These are phyloP conservation scores for Quercus tomentella DNA, from an alignment of 331 rosid genomes.

Conservation along the genomic window DNA sequence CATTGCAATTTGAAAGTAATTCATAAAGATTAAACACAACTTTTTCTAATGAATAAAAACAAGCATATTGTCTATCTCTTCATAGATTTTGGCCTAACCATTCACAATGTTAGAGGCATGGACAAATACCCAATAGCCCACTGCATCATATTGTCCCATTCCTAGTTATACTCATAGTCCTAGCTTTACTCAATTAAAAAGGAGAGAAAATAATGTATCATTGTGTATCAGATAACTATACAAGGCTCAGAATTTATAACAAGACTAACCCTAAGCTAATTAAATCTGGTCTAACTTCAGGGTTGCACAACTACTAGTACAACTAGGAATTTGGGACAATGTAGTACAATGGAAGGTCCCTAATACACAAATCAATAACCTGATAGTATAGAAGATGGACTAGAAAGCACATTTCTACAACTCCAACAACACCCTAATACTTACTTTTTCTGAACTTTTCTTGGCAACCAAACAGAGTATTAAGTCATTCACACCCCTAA, in stretches of 20 bases:
- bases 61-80: background rate
- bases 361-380: background rate
- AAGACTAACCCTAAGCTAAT: too few relatives aligned
- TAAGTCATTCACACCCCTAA: background rate
- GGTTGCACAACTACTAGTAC: too few relatives aligned
- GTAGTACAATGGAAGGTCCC: too few relatives aligned
- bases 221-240: too few relatives aligned
- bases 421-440: background rate
- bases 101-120: background rate
- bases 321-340: too few relatives aligned
- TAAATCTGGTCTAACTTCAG: too few relatives aligned
- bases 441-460: background rate
- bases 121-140: too few relatives aligned
- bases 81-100: background rate
- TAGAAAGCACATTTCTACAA: background rate
- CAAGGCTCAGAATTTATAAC: too few relatives aligned
- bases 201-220: too few relatives aligned
- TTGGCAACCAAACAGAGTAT: background rate
- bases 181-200: too few relatives aligned
- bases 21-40: background rate
- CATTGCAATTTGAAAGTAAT: background rate
- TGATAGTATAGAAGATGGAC: background rate
- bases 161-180: too few relatives aligned
- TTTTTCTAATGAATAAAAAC: background rate
- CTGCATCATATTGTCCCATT: too few relatives aligned